Evolutionary conservation across 257 asterid species (phyloP).

Genomic region (Thymus mandschuricus): DNA sequence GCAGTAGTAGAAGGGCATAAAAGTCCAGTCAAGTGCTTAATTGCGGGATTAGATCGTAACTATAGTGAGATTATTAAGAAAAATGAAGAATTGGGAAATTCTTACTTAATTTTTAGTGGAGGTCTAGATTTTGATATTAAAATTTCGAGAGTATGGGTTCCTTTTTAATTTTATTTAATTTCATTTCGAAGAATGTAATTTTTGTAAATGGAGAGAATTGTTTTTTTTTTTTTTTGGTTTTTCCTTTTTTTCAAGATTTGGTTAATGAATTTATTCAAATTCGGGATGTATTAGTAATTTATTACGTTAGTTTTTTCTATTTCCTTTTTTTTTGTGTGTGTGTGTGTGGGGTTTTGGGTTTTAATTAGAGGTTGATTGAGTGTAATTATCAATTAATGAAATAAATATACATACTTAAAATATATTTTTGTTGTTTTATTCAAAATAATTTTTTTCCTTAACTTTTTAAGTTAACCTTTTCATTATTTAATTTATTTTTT

Average conservation of each 20-base stretch:
- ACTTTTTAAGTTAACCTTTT: too few species aligned
- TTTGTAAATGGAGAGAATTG: not conserved
- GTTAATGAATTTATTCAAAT: not conserved
- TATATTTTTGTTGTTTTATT: too few species aligned
- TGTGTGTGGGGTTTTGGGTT: not conserved
- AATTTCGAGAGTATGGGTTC: conserved; percentile 62
- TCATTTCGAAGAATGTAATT: not conserved
- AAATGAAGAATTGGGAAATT: conserved; percentile 30
- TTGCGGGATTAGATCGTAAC: conserved; percentile 43
- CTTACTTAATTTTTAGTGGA: conserved; percentile 66
- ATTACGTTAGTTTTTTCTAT: not conserved
- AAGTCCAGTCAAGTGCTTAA: conserved; percentile 79
- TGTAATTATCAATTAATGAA: too few species aligned
- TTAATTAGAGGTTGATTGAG: too few species aligned
- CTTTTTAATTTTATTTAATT: conserved; percentile 7
- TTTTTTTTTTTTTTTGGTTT: too few species aligned
- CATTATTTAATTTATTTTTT: too few species aligned
- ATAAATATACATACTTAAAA: too few species aligned
- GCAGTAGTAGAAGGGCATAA: conserved; percentile 72
- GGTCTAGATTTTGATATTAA: conserved; percentile 73
- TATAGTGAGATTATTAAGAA: not conserved
- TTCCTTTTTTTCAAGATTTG: not conserved
- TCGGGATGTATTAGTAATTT: not conserved
- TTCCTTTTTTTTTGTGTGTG: not conserved
- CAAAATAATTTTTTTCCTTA: too few species aligned